These are phyloP conservation scores for Gossypium sturtianum DNA, from an alignment of 345 rosid genomes.

Conservation along the genomic window DNA sequence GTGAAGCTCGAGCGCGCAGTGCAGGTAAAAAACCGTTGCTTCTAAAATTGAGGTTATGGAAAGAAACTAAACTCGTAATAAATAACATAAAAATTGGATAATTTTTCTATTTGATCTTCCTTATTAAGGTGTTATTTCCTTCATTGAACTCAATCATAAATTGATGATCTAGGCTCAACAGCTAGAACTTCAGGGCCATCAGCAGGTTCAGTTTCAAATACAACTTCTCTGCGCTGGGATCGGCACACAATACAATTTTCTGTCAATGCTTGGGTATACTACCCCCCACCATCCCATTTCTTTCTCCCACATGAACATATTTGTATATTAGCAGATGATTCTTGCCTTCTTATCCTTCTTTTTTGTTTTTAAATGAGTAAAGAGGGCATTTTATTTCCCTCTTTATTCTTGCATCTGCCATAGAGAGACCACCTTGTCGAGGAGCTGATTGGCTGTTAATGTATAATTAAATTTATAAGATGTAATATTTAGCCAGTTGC, in stretches of 20 bases:
- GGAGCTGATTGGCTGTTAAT: not conserved
- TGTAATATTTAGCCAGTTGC: not conserved
- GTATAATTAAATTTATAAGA: not conserved
- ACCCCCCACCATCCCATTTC: not conserved
- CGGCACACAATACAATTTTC: slow-evolving; percentile 83
- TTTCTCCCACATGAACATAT: not conserved
- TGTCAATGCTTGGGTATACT: slow-evolving; percentile 91
- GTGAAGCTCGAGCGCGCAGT: slow-evolving; percentile 44
- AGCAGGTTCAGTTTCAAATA: slow-evolving; percentile 44
- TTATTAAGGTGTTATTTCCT: not conserved
- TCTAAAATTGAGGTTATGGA: not conserved
- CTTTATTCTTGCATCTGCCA: not conserved
- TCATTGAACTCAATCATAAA: slow-evolving; percentile 7
- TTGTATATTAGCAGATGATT: not conserved
- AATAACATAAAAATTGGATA: not conserved
- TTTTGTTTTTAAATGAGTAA: not conserved
- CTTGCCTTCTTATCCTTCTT: not conserved
- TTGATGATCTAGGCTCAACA: slow-evolving; percentile 47
- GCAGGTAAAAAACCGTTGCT: slow-evolving; percentile 36
- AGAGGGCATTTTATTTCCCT: not conserved
- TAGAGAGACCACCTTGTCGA: not conserved
- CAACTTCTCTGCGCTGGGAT: slow-evolving; percentile 76
- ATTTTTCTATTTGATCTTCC: not conserved
- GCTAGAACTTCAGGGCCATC: slow-evolving; percentile 58
- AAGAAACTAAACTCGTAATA: not conserved